Evolutionary conservation across 495 filamentous ascomycete genomes (phyloP).

Genomic region (Lophiostoma macrostomum): DNA sequence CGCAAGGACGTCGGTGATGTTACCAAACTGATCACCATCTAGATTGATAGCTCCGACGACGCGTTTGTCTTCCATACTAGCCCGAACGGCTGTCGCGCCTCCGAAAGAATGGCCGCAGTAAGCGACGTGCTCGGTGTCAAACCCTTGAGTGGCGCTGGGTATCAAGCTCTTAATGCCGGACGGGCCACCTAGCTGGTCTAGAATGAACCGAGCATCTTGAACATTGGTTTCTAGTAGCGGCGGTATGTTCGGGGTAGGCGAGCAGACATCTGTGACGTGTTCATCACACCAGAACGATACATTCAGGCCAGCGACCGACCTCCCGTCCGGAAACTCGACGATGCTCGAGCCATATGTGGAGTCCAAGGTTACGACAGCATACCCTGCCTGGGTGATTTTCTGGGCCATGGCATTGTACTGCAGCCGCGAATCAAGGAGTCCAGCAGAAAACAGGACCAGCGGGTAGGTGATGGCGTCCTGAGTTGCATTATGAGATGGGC

Average conservation of each 20-base stretch:
- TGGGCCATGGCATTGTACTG: slow-evolving; percentile 21
- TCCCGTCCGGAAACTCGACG: slow-evolving; percentile 51
- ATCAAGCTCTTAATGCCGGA: slow-evolving; percentile 9
- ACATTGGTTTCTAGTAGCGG: slow-evolving; percentile 2
- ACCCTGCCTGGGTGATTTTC: slow-evolving; percentile 18
- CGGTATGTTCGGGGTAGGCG: slow-evolving; percentile 39
- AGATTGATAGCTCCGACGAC: slow-evolving; percentile 49
- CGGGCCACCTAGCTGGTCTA: slow-evolving; percentile 6
- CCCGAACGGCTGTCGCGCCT: slow-evolving; percentile 49
- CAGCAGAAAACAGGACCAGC: slow-evolving; percentile 25
- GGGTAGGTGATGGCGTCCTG: background rate
- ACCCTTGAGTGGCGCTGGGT: slow-evolving; percentile 14
- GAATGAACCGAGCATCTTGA: slow-evolving; percentile 18
- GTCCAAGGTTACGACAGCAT: slow-evolving; percentile 47
- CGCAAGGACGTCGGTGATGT: background rate
- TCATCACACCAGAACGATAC: slow-evolving; percentile 17
- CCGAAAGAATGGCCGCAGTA: slow-evolving; percentile 52
- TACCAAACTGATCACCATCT: slow-evolving; percentile 41
- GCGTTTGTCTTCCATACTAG: slow-evolving; percentile 42
- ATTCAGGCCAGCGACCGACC: slow-evolving; percentile 18
- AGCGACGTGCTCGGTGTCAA: slow-evolving; percentile 3
- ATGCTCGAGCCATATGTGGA: slow-evolving; percentile 49
- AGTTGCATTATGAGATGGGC: background rate
- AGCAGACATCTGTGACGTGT: slow-evolving; percentile 34
- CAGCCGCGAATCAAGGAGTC: background rate